Evolutionary conservation across 1,139 yeast genomes (phyloP).

Genomic region (Magnusiomyces paraingens): DNA sequence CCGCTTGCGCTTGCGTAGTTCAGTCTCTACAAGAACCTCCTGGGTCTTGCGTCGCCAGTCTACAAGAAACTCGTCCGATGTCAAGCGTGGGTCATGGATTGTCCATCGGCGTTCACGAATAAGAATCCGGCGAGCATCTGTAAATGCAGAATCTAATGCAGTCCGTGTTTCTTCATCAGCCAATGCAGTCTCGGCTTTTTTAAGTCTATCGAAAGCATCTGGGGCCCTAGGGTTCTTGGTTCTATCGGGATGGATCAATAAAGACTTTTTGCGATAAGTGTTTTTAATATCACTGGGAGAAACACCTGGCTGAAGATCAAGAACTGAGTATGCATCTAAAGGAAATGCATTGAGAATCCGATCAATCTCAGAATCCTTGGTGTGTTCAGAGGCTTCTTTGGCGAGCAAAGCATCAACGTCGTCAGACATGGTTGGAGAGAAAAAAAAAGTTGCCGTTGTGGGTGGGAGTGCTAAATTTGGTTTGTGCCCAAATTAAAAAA

Average conservation of each 20-base stretch:
- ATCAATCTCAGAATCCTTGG: slow-evolving; percentile 46
- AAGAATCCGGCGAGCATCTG: slow-evolving; percentile 40
- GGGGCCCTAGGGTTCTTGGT: slow-evolving; percentile 50
- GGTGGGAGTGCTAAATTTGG: no score
- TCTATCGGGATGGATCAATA: slow-evolving; percentile 66
- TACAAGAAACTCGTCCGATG: slow-evolving; percentile 36
- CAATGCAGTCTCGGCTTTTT: slow-evolving; percentile 36
- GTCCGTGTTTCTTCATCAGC: slow-evolving; percentile 33
- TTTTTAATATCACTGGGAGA: slow-evolving; percentile 39
- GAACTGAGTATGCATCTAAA: slow-evolving; percentile 50
- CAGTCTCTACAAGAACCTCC: slow-evolving; percentile 41
- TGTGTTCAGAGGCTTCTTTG: slow-evolving; percentile 27
- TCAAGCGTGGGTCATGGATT: slow-evolving; percentile 36
- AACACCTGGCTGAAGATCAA: slow-evolving; percentile 50
- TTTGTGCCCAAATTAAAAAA: background rate
- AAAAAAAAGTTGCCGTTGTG: no score
- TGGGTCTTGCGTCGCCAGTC: slow-evolving; percentile 40
- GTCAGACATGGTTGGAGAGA: slow-evolving; percentile 9
- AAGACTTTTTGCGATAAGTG: slow-evolving; percentile 51
- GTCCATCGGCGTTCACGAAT: slow-evolving; percentile 42
- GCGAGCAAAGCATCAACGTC: slow-evolving; percentile 30
- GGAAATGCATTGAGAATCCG: slow-evolving; percentile 45
- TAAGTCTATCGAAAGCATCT: slow-evolving; percentile 50
- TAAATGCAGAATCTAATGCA: slow-evolving; percentile 37
- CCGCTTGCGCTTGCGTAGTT: slow-evolving; percentile 37